These are phyloP conservation scores for Liriodendron chinense DNA, from an alignment of 164 flowering plant genomes.

Conservation along the genomic window DNA sequence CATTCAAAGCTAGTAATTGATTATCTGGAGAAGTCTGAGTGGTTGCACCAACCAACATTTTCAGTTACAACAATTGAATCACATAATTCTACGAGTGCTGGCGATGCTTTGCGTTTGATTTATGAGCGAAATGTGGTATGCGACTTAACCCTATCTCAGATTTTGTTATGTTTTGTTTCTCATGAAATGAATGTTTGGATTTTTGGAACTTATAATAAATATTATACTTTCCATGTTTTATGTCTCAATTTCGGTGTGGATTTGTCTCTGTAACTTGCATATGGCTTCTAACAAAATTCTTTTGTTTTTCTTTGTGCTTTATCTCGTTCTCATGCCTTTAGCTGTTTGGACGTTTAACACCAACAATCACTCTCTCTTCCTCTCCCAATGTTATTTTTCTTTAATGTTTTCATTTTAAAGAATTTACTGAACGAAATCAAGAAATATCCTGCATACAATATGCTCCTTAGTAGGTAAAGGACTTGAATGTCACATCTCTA, in stretches of 20 bases:
- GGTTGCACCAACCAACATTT: conserved; percentile 71
- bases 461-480: no score
- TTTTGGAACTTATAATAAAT: neutral
- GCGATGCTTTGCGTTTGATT: conserved; percentile 88
- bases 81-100: conserved; percentile 72
- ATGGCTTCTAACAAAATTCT: neutral
- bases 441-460: no score
- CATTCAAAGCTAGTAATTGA: conserved; percentile 81
- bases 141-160: neutral
- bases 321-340: neutral
- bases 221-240: neutral
- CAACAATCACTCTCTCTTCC: no score
- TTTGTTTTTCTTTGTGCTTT: neutral
- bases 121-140: conserved; percentile 88
- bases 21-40: conserved; percentile 68
- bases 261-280: neutral
- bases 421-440: no score
- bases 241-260: neutral
- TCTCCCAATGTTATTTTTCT: no score
- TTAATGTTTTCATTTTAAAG: no score
- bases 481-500: no score
- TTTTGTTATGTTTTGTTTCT: neutral
- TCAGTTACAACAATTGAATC: conserved; percentile 75
- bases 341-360: neutral
- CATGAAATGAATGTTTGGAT: neutral